Evolutionary conservation across 306 rosid species (phyloP).

Genomic region (Sicyos edulis): DNA sequence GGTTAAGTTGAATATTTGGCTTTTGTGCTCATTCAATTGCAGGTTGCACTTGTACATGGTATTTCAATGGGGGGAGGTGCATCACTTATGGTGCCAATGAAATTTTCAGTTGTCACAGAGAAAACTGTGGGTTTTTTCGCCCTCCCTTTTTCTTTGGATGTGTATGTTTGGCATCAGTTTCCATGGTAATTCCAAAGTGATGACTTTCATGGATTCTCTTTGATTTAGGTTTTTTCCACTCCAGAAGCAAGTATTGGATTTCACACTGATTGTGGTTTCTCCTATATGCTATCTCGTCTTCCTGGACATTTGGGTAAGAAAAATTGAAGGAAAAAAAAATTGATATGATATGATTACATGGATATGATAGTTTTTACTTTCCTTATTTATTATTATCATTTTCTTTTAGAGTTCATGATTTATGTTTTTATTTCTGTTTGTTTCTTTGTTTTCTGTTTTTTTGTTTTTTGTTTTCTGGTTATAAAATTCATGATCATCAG

Average conservation of each 20-base stretch:
- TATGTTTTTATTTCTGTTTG: no score
- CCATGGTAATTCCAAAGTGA: slow-evolving; percentile 17
- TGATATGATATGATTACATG: not conserved
- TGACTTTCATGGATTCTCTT: slow-evolving; percentile 24
- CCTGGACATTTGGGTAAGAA: slow-evolving; percentile 69
- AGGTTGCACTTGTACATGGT: slow-evolving; percentile 90
- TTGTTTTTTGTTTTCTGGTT: not conserved
- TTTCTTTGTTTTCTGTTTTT: no score
- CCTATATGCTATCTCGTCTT: slow-evolving; percentile 71
- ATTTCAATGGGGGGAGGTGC: slow-evolving; percentile 98
- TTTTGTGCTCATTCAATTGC: slow-evolving; percentile 8
- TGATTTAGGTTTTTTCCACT: slow-evolving; percentile 68
- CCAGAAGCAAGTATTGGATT: slow-evolving; percentile 94
- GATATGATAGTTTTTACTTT: not conserved
- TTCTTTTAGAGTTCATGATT: not conserved
- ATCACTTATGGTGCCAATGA: slow-evolving; percentile 81
- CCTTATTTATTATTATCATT: not conserved
- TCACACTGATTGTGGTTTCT: slow-evolving; percentile 93
- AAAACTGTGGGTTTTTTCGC: slow-evolving; percentile 59
- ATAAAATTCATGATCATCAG: not conserved
- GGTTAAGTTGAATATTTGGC: not conserved
- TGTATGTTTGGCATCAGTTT: slow-evolving; percentile 3
- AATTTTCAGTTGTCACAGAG: slow-evolving; percentile 82
- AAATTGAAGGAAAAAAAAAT: not conserved
- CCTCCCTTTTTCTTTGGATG: not conserved